Conservation (phyloP, 2,329 filamentous ascomycete species). For the Diplodia sapinea region DNA sequence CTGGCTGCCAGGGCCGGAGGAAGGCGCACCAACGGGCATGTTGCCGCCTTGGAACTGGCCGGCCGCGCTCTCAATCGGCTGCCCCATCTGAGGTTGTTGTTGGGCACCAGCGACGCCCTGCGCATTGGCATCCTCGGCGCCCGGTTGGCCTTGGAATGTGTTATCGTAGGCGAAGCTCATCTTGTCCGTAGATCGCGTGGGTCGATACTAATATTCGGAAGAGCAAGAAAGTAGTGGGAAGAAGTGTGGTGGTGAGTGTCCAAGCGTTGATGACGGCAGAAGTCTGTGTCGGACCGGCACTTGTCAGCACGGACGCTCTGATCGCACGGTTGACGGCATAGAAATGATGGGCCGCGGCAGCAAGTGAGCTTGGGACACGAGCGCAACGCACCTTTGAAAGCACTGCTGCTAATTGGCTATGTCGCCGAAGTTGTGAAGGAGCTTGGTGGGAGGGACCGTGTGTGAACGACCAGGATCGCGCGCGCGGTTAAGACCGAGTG, state of each 20-base stretch:
- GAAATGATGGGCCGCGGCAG: constrained; percentile 15
- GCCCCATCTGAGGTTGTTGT: constrained; percentile 60
- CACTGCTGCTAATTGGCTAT: constrained; percentile 26
- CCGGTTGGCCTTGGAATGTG: constrained; percentile 66
- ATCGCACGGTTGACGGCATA: constrained; percentile 24
- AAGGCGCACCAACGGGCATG: constrained; percentile 46
- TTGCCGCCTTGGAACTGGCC: constrained; percentile 59
- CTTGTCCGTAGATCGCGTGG: constrained; percentile 38
- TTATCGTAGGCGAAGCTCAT: constrained; percentile 74
- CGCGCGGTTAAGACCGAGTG: constrained; percentile 36
- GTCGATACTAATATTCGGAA: constrained; percentile 30
- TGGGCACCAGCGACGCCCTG: constrained; percentile 55
- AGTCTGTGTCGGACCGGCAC: constrained; percentile 26
- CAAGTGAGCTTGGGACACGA: constrained; percentile 33
- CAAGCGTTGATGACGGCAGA: constrained; percentile 32
- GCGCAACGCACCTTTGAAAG: constrained; percentile 32
- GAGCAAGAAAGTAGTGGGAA: constrained; percentile 28
- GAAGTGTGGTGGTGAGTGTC: constrained; percentile 25
- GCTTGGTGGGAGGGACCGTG: constrained; percentile 18
- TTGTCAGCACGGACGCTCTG: constrained; percentile 31
- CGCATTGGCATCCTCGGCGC: constrained; percentile 57
- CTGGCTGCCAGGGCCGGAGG: constrained; percentile 44
- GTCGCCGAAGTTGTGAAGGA: constrained; percentile 9
- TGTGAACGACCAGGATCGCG: constrained; percentile 33
- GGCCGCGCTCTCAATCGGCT: constrained; percentile 62